These are phyloP conservation scores for Pseudofabraea citricarpa DNA, from an alignment of 2,329 filamentous ascomycete genomes.

Conservation along the genomic window DNA sequence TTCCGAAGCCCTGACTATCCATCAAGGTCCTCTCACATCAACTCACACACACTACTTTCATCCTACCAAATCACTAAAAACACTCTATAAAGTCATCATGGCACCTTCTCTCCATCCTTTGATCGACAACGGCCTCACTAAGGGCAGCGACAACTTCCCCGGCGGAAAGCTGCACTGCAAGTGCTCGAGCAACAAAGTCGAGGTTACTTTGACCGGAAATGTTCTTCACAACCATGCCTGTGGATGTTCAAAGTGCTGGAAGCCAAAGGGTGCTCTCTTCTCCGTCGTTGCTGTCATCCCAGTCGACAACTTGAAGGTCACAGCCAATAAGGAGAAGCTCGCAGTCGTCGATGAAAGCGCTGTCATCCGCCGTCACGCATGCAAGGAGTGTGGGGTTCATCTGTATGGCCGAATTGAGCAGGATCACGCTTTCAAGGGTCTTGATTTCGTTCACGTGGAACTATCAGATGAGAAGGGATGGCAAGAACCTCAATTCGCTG, in stretches of 20 bases:
- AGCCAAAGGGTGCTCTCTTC: constrained; percentile 59
- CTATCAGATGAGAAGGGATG: constrained; percentile 56
- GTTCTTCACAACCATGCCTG: constrained; percentile 67
- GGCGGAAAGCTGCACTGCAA: constrained; percentile 60
- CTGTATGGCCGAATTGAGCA: constrained; percentile 60
- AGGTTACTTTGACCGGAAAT: constrained; percentile 52
- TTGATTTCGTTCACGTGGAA: constrained; percentile 66
- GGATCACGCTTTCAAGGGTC: constrained; percentile 61
- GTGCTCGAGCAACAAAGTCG: constrained; percentile 50
- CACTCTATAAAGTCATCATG: too few relatives aligned
- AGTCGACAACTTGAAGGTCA: constrained; percentile 47
- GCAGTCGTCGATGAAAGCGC: constrained; percentile 49
- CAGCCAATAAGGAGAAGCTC: constrained; percentile 54
- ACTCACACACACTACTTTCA: too few relatives aligned
- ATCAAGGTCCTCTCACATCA: too few relatives aligned
- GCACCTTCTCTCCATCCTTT: constrained; percentile 52
- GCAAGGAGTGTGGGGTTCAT: constrained; percentile 56
- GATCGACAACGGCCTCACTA: constrained; percentile 56
- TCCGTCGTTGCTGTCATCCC: constrained; percentile 59
- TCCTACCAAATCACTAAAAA: too few relatives aligned
- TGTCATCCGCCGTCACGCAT: constrained; percentile 56
- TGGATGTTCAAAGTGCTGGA: constrained; percentile 71
- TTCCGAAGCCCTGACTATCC: too few relatives aligned
- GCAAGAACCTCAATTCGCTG: constrained; percentile 68
- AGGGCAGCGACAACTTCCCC: constrained; percentile 47